Percentiles rank a stretch among this genome's conserved stretches.
phyloP scores from a whole-genome alignment of 2,329 filamentous ascomycete genomes.

The Diplodia intermedia region DNA sequence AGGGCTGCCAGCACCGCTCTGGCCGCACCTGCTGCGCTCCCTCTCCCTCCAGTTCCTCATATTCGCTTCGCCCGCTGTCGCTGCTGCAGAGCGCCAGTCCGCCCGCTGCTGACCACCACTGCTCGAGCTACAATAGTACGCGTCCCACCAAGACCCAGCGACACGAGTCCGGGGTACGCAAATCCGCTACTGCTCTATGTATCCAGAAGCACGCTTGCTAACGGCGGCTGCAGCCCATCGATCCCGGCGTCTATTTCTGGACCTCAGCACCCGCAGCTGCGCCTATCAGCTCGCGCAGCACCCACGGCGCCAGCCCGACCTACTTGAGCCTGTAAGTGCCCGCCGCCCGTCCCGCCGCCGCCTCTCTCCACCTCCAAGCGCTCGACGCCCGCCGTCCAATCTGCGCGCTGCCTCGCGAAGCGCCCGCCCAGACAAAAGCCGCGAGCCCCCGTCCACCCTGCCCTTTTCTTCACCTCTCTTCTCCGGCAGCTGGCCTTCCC shows the following conservation, averaged over 20 bases:
- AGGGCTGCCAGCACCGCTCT: background rate
- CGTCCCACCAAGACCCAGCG: background rate
- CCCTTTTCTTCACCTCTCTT: slow-evolving; percentile 40
- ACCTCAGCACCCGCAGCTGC: slow-evolving; percentile 22
- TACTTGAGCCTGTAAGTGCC: slow-evolving; percentile 32
- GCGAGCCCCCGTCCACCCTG: slow-evolving; percentile 44
- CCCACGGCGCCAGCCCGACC: slow-evolving; percentile 9
- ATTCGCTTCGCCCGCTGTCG: background rate
- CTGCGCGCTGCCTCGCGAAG: slow-evolving; percentile 40
- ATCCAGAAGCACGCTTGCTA: slow-evolving; percentile 1
- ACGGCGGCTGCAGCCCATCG: slow-evolving; percentile 25
- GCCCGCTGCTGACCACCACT: background rate
- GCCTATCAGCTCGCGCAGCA: slow-evolving; percentile 30
- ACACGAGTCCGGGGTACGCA: slow-evolving; percentile 23
- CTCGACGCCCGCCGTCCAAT: slow-evolving; percentile 18
- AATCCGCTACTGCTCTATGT: slow-evolving; percentile 11
- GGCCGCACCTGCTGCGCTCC: background rate
- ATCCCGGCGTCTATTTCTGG: slow-evolving; percentile 32
- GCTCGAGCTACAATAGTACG: background rate
- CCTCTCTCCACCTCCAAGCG: slow-evolving; percentile 31
- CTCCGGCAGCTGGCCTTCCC: slow-evolving; percentile 47
- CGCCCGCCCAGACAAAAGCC: slow-evolving; percentile 50
- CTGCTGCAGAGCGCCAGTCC: background rate
- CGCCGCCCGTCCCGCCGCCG: slow-evolving; percentile 7
- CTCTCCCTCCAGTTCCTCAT: background rate